Percentiles rank a stretch among this genome's conserved stretches.
These are phyloP conservation scores for Scedosporium aurantiacum DNA, from an alignment of 2,329 filamentous ascomycete species.

Conservation along the genomic window DNA sequence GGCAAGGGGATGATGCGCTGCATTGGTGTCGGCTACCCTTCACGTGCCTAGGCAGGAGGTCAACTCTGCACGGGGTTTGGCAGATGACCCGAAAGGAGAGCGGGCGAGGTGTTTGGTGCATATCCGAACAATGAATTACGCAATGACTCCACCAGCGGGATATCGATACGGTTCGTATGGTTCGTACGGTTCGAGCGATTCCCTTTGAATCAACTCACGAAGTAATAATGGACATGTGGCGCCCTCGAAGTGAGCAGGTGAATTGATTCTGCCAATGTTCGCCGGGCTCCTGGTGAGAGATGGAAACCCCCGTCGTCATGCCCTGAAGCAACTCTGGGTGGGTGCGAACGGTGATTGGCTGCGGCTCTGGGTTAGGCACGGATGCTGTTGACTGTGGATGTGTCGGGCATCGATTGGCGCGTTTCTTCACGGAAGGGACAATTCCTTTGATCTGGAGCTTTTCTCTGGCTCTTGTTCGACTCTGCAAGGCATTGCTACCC, in stretches of 20 bases:
- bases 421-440: neutral
- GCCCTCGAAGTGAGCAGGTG: neutral
- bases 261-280: neutral
- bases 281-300: neutral
- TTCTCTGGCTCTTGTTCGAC: neutral
- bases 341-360: neutral
- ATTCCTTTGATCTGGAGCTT: neutral
- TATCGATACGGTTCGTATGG: neutral
- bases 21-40: neutral
- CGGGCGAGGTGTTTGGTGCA: neutral
- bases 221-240: neutral
- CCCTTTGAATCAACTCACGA: neutral
- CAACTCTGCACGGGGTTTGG: neutral
- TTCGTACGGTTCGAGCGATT: neutral
- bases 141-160: neutral
- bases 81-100: neutral
- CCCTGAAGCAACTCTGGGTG: neutral
- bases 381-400: conserved; percentile 4
- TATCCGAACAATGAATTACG: neutral
- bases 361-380: neutral
- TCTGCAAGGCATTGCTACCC: conserved; percentile 6
- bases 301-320: neutral
- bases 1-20: too few relatives aligned
- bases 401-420: conserved; percentile 7
- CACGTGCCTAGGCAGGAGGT: neutral